A percentile compares a stretch with the other conserved stretches of the same genome.
Evolutionary conservation across 1,284 basidiomycete genomes (phyloP).

Genomic region (Pseudozyma tsukubaensis): DNA sequence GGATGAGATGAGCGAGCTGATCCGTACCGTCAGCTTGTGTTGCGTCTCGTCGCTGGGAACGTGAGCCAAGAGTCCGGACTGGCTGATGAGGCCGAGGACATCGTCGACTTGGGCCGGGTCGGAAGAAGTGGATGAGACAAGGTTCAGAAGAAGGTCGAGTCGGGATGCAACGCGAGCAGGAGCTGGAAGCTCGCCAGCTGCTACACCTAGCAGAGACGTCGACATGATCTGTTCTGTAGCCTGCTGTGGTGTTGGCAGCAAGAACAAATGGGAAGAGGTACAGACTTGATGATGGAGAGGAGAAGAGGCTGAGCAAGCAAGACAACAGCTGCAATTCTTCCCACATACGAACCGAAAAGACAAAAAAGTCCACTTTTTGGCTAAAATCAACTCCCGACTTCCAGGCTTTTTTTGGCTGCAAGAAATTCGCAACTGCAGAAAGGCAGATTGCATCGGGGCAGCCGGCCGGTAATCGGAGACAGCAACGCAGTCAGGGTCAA

Average conservation of each 20-base stretch:
- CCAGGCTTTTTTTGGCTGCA: conserved; percentile 1
- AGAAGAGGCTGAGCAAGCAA: conserved; percentile 4
- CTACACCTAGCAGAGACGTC: background rate
- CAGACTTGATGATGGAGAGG: background rate
- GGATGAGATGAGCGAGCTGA: conserved; percentile 46
- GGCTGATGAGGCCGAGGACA: conserved; percentile 27
- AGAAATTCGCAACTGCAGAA: background rate
- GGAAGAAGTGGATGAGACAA: conserved; percentile 19
- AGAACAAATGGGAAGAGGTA: background rate
- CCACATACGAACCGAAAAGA: background rate
- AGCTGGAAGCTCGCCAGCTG: conserved; percentile 23
- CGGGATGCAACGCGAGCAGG: conserved; percentile 24
- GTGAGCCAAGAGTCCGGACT: conserved; percentile 26
- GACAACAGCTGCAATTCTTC: conserved; percentile 1
- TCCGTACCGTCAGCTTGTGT: conserved; percentile 48
- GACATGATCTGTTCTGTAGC: conserved; percentile 3
- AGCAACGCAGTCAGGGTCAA: background rate
- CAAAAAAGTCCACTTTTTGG: background rate
- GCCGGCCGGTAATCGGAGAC: conserved; percentile 13
- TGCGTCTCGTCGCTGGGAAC: conserved; percentile 29
- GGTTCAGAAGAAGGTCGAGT: conserved; percentile 42
- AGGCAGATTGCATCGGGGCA: background rate
- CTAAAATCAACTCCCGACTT: conserved; percentile 26
- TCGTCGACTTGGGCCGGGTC: conserved; percentile 21
- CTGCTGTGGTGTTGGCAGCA: background rate